Evolutionary conservation across 139 green algal genomes (phyloP).

Genomic region (Trebouxia sp.): DNA sequence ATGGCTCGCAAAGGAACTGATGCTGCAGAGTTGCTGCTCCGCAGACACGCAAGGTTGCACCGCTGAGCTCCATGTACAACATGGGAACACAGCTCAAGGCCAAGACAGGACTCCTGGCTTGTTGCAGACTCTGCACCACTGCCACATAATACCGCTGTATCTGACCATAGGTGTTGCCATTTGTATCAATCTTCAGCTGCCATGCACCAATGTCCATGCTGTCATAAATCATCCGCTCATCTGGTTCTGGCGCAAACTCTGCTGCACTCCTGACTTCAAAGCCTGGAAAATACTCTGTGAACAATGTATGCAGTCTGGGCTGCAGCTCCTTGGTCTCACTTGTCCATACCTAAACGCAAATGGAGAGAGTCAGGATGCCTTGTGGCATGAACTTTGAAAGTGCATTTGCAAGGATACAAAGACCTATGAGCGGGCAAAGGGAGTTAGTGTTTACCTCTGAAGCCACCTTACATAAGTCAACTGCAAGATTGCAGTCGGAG

Average conservation of each 20-base stretch:
- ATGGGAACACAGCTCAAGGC: constrained; percentile 22
- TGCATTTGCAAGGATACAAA: constrained; percentile 13
- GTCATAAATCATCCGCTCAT: constrained; percentile 19
- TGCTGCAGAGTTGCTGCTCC: constrained; percentile 23
- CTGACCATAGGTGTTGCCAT: constrained; percentile 27
- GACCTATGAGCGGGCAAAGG: constrained; percentile 7
- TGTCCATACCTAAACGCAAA: constrained; percentile 1
- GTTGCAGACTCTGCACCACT: constrained; percentile 26
- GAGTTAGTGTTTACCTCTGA: constrained; percentile 18
- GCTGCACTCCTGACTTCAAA: constrained; percentile 23
- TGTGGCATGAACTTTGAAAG: constrained; percentile 24
- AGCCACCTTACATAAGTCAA: constrained; percentile 24
- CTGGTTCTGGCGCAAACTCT: constrained; percentile 14
- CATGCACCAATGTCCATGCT: constrained; percentile 18
- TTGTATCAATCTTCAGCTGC: constrained; percentile 14
- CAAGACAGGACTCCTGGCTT: constrained; percentile 23
- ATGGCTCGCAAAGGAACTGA: constrained; percentile 24
- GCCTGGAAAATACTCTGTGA: constrained; percentile 4
- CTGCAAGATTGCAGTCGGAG: constrained; percentile 22
- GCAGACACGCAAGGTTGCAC: constrained; percentile 20
- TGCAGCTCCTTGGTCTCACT: constrained; percentile 5
- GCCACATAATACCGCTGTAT: constrained; percentile 23
- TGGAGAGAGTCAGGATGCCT: constrained; percentile 16
- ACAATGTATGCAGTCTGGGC: constrained; percentile 20
- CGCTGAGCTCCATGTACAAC: constrained; percentile 23